Conservation (phyloP, 257 asterid species). For the Parsonsia alboflavescens region DNA sequence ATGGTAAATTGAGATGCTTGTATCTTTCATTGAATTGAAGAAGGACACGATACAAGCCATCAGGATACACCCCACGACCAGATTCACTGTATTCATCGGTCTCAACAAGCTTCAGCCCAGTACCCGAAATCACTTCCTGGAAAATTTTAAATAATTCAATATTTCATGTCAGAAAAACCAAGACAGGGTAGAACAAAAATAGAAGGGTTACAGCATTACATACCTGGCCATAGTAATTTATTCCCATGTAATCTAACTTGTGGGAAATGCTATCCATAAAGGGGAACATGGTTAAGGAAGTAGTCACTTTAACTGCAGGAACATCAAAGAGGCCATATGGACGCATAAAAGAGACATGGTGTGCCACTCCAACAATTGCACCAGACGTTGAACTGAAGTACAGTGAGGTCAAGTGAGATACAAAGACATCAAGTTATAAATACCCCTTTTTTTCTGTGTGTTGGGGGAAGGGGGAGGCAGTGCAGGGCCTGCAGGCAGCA, state of each 20-base stretch:
- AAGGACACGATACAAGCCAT: constrained; percentile 76
- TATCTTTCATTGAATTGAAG: constrained; percentile 80
- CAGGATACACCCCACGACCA: constrained; percentile 97
- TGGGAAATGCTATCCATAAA: constrained; percentile 68
- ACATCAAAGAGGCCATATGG: constrained; percentile 87
- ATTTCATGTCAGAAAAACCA: constrained; percentile 3
- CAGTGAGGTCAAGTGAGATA: neutral
- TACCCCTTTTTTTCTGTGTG: neutral
- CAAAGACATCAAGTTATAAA: neutral
- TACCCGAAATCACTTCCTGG: constrained; percentile 82
- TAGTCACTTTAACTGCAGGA: constrained; percentile 70
- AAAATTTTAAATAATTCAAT: constrained; percentile 17
- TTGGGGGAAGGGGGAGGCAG: neutral
- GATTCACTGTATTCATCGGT: constrained; percentile 94
- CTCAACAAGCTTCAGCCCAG: constrained; percentile 81
- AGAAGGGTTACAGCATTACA: neutral
- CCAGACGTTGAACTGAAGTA: constrained; percentile 38
- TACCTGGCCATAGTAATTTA: constrained; percentile 97
- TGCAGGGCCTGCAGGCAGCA: too few relatives aligned
- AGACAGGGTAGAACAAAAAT: neutral
- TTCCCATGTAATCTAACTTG: constrained; percentile 85
- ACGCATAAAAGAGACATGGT: constrained; percentile 88
- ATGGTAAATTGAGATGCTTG: constrained; percentile 68
- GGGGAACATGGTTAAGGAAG: constrained; percentile 57
- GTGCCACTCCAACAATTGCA: constrained; percentile 88